Conservation (phyloP, 768 basidiomycete species). For the Psilocybe cubensis region DNA sequence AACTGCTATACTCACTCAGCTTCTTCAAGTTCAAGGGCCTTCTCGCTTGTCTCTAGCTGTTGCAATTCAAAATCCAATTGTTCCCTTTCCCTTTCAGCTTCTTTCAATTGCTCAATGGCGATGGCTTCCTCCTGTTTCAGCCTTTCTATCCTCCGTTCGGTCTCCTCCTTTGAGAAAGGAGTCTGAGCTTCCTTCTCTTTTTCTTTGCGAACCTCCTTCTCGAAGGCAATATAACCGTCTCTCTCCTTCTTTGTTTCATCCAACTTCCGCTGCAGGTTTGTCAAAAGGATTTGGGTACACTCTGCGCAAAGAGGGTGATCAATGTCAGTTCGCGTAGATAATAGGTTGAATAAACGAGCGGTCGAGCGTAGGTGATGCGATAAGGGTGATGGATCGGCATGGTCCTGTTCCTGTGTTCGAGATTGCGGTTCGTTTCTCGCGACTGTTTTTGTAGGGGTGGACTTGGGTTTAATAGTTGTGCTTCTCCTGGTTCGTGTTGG, state of each 20-base stretch:
- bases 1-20: slow-evolving; percentile 59
- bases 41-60: slow-evolving; percentile 77
- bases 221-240: slow-evolving; percentile 93
- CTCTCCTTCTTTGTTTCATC: slow-evolving; percentile 92
- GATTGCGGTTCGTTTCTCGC: slow-evolving; percentile 28
- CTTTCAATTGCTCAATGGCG: slow-evolving; percentile 76
- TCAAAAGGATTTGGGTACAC: slow-evolving; percentile 84
- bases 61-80: slow-evolving; percentile 76
- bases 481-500: slow-evolving; percentile 41
- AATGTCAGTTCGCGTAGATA: slow-evolving; percentile 77
- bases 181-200: slow-evolving; percentile 72
- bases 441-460: slow-evolving; percentile 28
- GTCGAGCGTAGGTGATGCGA: slow-evolving; percentile 81
- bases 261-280: slow-evolving; percentile 74
- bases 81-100: slow-evolving; percentile 76
- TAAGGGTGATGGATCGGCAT: slow-evolving; percentile 70
- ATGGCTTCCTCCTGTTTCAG: slow-evolving; percentile 67
- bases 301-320: slow-evolving; percentile 96
- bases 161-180: slow-evolving; percentile 62
- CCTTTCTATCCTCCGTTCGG: slow-evolving; percentile 73
- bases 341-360: slow-evolving; percentile 72
- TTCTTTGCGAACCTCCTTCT: slow-evolving; percentile 84
- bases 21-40: slow-evolving; percentile 79
- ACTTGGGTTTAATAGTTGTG: slow-evolving; percentile 37
- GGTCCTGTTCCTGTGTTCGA: slow-evolving; percentile 50